Evolutionary conservation across 1,284 basidiomycete species (phyloP), one percentile per base, ranked within the genome.

Genomic region (Apiotrichum montevideense): DNA sequence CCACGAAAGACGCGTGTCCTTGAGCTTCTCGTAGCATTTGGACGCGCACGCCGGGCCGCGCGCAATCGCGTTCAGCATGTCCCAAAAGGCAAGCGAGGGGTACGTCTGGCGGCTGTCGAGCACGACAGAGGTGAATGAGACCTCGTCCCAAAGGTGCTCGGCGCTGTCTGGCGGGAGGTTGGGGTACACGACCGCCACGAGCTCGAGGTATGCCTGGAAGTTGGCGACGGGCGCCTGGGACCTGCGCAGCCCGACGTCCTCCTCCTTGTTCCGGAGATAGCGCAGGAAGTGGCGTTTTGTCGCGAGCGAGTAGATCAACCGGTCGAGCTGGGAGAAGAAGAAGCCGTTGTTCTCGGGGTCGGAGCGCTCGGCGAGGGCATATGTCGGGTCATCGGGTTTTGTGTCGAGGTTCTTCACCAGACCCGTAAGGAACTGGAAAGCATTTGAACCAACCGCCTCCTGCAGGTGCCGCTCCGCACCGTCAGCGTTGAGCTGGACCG

Each of bases 251-350:
- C 54, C 52, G 33, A 87, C 75, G 69, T 96, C 93, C 74, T 96
- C 93, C 71, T 96, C 92, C 43, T 86, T 80, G 66, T 93, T 90
- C 71, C 92, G 90, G 70, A 96, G 86, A 70, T 90, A 90, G 45
- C 89, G 84, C n/a, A 96, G 80, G 71, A 94, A 88, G 0, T 88
- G 87, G 11, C 87, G 89, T 7, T 88, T 87, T 59, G 87, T 85
- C 0, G 84, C 85, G 64, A 96, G 85, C 44, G 88, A 77, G 14
- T 84, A 81, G 40, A 94, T 76, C 14, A 95, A 80, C 1, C 79
- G 78, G 67, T 93, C 90, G 57, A 90, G 84, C 21, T 84, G 82
- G 33, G 80, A 75, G 34, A 91, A 78, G 10, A 94, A 77, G 34
- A 82, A 77, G 9, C 35, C 49, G 61, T 75, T 68, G 59, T 71